A percentile compares a stretch with the other conserved stretches of the same genome.
These are phyloP conservation scores for Alternaria rosae DNA, from an alignment of 2,329 filamentous ascomycete genomes.

Conservation along the genomic window DNA sequence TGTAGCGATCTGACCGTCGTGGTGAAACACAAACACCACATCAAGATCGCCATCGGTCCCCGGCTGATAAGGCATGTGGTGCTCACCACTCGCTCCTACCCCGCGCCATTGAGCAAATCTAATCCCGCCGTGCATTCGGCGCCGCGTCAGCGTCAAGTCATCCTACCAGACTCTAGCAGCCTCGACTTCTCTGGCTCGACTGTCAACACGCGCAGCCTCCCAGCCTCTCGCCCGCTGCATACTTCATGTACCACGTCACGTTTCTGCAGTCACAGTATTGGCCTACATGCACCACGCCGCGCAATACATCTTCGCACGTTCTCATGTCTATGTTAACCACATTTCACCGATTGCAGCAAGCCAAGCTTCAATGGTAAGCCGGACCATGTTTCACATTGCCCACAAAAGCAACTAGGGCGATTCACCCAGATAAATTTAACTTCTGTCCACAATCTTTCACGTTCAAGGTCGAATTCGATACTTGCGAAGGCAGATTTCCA, in stretches of 20 bases:
- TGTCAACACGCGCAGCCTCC: neutral
- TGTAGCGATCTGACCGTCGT: conserved; percentile 1
- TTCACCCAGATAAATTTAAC: neutral
- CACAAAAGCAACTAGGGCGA: neutral
- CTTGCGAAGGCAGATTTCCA: neutral
- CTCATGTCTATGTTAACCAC: neutral
- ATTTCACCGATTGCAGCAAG: neutral
- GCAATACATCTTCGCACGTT: neutral
- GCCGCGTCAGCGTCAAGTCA: conserved; percentile 12
- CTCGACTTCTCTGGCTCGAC: neutral
- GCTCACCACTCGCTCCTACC: conserved; percentile 9
- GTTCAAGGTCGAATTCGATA: neutral
- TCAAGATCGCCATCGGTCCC: conserved; percentile 5
- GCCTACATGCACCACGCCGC: neutral
- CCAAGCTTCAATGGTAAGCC: neutral
- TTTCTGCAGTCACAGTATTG: neutral
- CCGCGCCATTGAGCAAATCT: conserved; percentile 5
- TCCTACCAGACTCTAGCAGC: neutral
- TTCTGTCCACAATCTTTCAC: neutral
- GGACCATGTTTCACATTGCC: neutral
- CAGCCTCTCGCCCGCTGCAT: neutral
- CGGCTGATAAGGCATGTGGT: conserved; percentile 2
- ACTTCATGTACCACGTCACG: neutral
- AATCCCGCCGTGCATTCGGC: neutral
- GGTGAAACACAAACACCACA: conserved; percentile 13